Evolutionary conservation across 768 basidiomycete genomes (phyloP).

Genomic region (Gautieria morchelliformis): DNA sequence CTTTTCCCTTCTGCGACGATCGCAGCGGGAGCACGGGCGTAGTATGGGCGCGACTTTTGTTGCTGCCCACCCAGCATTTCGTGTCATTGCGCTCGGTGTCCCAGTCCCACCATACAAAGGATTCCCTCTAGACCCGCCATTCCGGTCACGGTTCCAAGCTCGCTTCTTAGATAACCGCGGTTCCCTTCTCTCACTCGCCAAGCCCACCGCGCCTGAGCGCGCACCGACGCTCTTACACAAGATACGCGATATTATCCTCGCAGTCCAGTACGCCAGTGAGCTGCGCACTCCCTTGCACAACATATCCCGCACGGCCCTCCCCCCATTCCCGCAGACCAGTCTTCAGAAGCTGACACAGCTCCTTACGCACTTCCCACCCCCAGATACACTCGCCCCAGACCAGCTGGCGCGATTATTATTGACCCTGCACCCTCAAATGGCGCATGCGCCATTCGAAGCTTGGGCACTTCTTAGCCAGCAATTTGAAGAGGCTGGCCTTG

Average conservation of each 20-base stretch:
- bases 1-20: constrained; percentile 33
- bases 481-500: constrained; percentile 43
- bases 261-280: constrained; percentile 57
- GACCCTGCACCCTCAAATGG: constrained; percentile 48
- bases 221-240: constrained; percentile 26
- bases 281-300: constrained; percentile 42
- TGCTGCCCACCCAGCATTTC: constrained; percentile 57
- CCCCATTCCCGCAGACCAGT: constrained; percentile 58
- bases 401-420: constrained; percentile 48
- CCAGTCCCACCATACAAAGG: constrained; percentile 62
- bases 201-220: constrained; percentile 10
- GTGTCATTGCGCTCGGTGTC: constrained; percentile 60
- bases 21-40: constrained; percentile 23
- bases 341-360: constrained; percentile 41
- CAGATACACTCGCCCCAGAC: constrained; percentile 28
- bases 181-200: neutral
- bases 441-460: constrained; percentile 47
- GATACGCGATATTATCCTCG: constrained; percentile 46
- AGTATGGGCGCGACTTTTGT: constrained; percentile 28
- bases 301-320: constrained; percentile 42
- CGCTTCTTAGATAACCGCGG: constrained; percentile 56
- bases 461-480: constrained; percentile 55
- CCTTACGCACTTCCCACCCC: constrained; percentile 39
- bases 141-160: constrained; percentile 60
- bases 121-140: constrained; percentile 43